Evolutionary conservation across 306 rosid genomes (phyloP), one percentile per base, ranked within the genome.

Genomic region (Echinosophora koreensis): DNA sequence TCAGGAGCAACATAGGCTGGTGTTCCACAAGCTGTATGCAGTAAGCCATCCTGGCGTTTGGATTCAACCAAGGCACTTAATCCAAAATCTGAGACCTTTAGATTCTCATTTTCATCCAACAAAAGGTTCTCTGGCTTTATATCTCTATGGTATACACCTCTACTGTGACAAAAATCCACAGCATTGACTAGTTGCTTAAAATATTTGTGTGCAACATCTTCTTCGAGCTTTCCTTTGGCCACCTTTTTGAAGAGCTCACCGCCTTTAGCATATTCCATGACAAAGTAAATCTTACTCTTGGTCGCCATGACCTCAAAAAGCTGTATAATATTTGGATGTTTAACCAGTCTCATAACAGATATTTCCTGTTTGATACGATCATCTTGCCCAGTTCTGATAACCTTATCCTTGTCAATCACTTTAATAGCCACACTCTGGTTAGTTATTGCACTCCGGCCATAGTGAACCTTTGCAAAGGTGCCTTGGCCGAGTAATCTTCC

Each of bases 121-220:
- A 89, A 59, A 80, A 89, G 77, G 67, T 89, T 89, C 76, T 86
- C 93, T 0, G 87, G 85, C 82, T 86, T 89, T 70, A 89, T 77
- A 57, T 89, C 93, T 9, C 93, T 83, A 80, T 89, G 90, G 44
- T 80, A 82, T 5, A 89, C 90, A 11, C 90, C 90, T 84, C 92
- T 65, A 38, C 87, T 86, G 73, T 89, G 93, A 82, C 90, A 89
- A 50, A 77, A 89, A 73, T 84, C 89, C 13, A 86, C 86, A 4
- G 89, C 93, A 74, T 71, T 77, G 35, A 89, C 42, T 38, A 89
- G 65, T 82, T 86, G 93, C 77, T 66, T 79, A 41, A 86, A 89
- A 49, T 84, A 86, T 3, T 67, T 82, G 47, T 77, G 80, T 49
- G 86, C 92, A 44, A 71, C 55, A 2, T 86, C 86, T 72, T 89